These are phyloP conservation scores for Beauveria brongniartii DNA, from an alignment of 2,329 filamentous ascomycete genomes.

Conservation along the genomic window DNA sequence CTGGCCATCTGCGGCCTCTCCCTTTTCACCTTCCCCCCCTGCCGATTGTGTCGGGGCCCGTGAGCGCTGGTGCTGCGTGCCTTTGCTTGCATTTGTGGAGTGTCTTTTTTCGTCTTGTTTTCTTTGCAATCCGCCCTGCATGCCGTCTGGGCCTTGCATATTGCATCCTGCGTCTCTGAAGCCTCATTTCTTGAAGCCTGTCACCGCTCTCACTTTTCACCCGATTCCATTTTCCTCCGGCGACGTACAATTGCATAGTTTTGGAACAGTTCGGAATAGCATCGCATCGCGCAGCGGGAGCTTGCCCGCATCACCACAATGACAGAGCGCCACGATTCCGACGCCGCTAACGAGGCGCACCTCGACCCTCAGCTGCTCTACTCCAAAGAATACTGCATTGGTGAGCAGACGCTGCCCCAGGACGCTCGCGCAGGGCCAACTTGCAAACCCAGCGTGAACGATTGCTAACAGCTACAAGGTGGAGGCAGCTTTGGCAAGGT, in stretches of 20 bases:
- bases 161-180: background rate
- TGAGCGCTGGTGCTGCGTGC: background rate
- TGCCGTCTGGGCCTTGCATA: conserved; percentile 2
- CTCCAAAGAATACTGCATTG: conserved; percentile 86
- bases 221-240: too few species aligned
- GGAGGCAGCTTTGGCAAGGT: conserved; percentile 98
- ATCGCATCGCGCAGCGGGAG: conserved; percentile 1
- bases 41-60: background rate
- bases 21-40: background rate
- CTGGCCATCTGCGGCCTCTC: background rate
- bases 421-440: background rate
- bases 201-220: background rate
- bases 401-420: conserved; percentile 35
- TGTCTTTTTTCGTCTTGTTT: conserved; percentile 13
- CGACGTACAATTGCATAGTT: background rate
- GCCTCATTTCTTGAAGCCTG: background rate
- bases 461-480: conserved; percentile 40
- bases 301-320: conserved; percentile 25
- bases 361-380: conserved; percentile 82
- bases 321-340: conserved; percentile 40
- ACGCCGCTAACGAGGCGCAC: conserved; percentile 45
- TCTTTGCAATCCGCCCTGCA: conserved; percentile 1
- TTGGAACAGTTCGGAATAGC: background rate
- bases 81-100: conserved; percentile 6
- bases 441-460: background rate